Evolutionary conservation across 2,329 filamentous ascomycete species (phyloP).

Genomic region (Corinectria fuckeliana): DNA sequence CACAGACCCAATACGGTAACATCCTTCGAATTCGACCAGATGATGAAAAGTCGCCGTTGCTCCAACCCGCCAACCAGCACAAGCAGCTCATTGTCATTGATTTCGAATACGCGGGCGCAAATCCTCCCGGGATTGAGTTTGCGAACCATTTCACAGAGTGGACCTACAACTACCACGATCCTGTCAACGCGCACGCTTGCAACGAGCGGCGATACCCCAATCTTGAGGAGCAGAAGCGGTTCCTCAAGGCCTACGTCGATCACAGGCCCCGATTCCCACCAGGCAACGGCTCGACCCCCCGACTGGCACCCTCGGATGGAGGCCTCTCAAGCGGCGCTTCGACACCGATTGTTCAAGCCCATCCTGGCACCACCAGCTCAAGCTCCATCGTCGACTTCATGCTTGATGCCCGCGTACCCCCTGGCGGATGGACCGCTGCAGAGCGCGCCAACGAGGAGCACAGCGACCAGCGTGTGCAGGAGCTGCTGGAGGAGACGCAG

Average conservation of each 20-base stretch:
- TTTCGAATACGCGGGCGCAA: slow-evolving; percentile 95
- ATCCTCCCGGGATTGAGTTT: slow-evolving; percentile 86
- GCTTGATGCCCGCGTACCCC: slow-evolving; percentile 74
- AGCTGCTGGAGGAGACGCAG: slow-evolving; percentile 77
- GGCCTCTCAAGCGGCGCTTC: slow-evolving; percentile 34
- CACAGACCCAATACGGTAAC: slow-evolving; percentile 95
- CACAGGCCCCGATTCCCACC: slow-evolving; percentile 75
- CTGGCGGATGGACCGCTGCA: slow-evolving; percentile 56
- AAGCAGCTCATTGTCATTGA: slow-evolving; percentile 98
- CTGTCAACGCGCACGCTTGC: slow-evolving; percentile 69
- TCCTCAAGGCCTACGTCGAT: slow-evolving; percentile 84
- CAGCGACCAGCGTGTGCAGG: slow-evolving; percentile 70
- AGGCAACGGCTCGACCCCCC: slow-evolving; percentile 55
- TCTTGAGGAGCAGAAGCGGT: slow-evolving; percentile 80
- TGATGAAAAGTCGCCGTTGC: slow-evolving; percentile 80
- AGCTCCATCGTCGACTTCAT: slow-evolving; percentile 74
- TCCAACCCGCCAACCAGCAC: slow-evolving; percentile 90
- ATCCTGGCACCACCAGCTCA: slow-evolving; percentile 53
- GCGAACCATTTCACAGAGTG: slow-evolving; percentile 99
- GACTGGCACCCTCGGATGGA: slow-evolving; percentile 54
- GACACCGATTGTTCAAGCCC: slow-evolving; percentile 47
- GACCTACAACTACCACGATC: slow-evolving; percentile 96
- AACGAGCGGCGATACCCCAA: slow-evolving; percentile 76
- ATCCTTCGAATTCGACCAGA: slow-evolving; percentile 77
- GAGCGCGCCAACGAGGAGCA: slow-evolving; percentile 68